A percentile compares a stretch with the other conserved stretches of the same genome.
These are phyloP conservation scores for Acanthamoeba sp. DNA, from an alignment of 208 protist genomes.

Conservation along the genomic window DNA sequence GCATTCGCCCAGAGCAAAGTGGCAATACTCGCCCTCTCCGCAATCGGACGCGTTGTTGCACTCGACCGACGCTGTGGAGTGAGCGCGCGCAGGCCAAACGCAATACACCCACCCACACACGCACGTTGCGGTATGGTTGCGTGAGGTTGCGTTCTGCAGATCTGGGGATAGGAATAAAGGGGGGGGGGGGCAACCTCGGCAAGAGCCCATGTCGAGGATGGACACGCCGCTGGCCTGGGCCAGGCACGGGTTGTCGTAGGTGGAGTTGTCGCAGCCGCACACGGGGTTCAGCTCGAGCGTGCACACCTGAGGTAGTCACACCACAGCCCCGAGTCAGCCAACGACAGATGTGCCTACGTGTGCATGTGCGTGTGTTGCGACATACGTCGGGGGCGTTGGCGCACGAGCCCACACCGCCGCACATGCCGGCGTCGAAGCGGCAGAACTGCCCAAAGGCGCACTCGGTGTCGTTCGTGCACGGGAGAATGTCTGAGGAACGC, in stretches of 20 bases:
- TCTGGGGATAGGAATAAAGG: no score
- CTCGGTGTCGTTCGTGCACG: neutral
- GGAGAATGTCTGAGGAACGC: neutral
- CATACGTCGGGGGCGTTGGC: neutral
- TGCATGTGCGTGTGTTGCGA: no score
- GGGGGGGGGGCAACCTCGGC: neutral
- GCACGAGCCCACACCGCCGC: neutral
- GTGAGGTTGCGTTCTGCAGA: no score
- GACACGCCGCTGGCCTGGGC: neutral
- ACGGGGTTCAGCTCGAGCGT: neutral
- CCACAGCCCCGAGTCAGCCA: neutral
- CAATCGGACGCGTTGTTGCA: neutral
- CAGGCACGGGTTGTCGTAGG: neutral
- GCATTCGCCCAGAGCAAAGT: neutral
- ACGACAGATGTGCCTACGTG: no score
- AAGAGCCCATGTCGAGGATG: neutral
- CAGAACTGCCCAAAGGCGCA: neutral
- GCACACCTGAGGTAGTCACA: neutral
- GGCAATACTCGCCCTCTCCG: neutral
- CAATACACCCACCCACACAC: neutral
- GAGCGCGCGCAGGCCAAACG: neutral
- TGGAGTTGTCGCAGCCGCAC: constrained; percentile 12
- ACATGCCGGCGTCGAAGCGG: neutral
- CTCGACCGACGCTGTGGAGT: neutral
- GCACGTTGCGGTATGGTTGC: no score